Conservation (phyloP, 148 eudicot genomes). For the Chenopodium quinoa region DNA sequence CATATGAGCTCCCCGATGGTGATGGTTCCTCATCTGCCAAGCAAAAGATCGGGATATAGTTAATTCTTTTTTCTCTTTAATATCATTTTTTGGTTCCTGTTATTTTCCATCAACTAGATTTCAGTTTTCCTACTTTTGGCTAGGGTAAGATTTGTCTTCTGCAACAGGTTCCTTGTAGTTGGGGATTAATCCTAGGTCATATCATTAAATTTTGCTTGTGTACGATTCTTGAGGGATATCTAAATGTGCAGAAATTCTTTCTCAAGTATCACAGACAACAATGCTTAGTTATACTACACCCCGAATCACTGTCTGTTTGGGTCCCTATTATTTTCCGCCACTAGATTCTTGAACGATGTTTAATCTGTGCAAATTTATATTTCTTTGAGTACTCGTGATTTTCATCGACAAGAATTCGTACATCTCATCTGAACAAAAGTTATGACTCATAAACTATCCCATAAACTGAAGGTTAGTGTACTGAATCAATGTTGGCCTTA, state of each 20-base stretch:
- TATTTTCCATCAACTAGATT: constrained; percentile 22
- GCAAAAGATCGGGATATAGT: constrained; percentile 24
- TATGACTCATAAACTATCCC: too few relatives aligned
- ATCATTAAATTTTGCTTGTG: constrained; percentile 33
- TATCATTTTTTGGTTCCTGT: constrained; percentile 30
- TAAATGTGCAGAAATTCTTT: constrained; percentile 57
- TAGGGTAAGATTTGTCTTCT: constrained; percentile 24
- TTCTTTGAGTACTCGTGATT: too few relatives aligned
- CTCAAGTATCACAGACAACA: constrained; percentile 33
- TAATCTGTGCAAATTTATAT: neutral
- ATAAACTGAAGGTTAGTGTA: too few relatives aligned
- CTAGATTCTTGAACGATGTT: constrained; percentile 6
- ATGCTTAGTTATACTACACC: constrained; percentile 3
- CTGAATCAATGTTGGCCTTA: too few relatives aligned
- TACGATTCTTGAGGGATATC: constrained; percentile 41
- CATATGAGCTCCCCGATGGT: constrained; percentile 8
- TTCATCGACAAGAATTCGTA: too few relatives aligned
- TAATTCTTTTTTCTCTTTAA: constrained; percentile 20
- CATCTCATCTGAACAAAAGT: too few relatives aligned
- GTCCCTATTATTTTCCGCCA: constrained; percentile 20
- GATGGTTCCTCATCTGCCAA: constrained; percentile 24
- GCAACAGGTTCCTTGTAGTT: constrained; percentile 30
- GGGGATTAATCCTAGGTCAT: constrained; percentile 31
- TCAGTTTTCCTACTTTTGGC: constrained; percentile 27
- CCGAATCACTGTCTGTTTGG: constrained; percentile 20